These are phyloP conservation scores for Cystobasidium slooffiae DNA, from an alignment of 1,284 basidiomycete species.

Conservation along the genomic window DNA sequence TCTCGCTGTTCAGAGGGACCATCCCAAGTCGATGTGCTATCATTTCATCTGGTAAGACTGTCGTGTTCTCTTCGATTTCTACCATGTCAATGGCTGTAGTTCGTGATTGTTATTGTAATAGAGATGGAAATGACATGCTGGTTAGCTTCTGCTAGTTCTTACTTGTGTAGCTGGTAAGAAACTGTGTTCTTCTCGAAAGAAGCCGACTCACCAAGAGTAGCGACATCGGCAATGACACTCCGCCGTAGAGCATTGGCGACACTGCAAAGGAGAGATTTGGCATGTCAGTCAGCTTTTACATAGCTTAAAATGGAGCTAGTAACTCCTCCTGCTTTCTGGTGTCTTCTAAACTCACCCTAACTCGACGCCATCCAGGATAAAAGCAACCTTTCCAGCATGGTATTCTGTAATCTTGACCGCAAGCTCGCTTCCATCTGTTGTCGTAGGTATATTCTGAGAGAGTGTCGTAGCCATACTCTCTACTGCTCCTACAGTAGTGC, in stretches of 20 bases:
- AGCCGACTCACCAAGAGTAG: constrained; percentile 79
- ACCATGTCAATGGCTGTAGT: constrained; percentile 90
- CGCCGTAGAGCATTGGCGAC: constrained; percentile 87
- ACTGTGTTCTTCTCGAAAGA: neutral
- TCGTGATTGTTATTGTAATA: neutral
- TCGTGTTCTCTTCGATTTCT: constrained; percentile 87
- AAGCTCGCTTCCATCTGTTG: constrained; percentile 49
- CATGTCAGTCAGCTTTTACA: constrained; percentile 8
- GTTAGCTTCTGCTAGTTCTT: constrained; percentile 21
- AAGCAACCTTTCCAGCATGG: constrained; percentile 73
- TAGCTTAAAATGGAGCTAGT: neutral
- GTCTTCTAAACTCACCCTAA: constrained; percentile 67
- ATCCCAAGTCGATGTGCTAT: constrained; percentile 94
- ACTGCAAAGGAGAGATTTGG: constrained; percentile 57
- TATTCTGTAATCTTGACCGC: constrained; percentile 50
- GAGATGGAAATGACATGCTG: neutral
- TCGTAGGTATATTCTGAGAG: constrained; percentile 48
- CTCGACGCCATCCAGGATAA: constrained; percentile 90
- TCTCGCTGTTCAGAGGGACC: constrained; percentile 78
- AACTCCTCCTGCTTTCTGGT: neutral
- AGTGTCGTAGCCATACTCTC: constrained; percentile 35
- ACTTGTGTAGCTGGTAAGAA: neutral
- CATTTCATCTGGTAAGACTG: constrained; percentile 95
- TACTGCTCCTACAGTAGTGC: neutral
- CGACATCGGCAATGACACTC: constrained; percentile 92